Conservation (phyloP, 768 basidiomycete genomes). For the Trametes gibbosa region DNA sequence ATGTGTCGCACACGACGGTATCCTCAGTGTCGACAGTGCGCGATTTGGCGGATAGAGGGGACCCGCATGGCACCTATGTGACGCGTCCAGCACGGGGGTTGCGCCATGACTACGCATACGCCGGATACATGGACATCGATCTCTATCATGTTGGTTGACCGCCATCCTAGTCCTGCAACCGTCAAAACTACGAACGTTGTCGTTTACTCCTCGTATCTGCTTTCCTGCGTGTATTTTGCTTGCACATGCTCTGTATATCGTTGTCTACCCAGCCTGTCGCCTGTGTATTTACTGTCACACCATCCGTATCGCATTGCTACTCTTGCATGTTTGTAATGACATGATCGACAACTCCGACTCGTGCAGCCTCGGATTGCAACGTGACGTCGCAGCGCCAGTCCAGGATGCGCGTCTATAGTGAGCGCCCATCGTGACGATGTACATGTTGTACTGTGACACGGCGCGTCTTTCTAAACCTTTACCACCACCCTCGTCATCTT, state of each 20-base stretch:
- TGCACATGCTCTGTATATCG: not conserved
- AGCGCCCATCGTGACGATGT: not conserved
- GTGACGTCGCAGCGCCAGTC: too few species aligned
- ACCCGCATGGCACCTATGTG: not conserved
- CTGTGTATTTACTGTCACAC: not conserved
- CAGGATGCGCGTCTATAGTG: too few species aligned
- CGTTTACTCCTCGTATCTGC: not conserved
- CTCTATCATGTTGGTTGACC: too few species aligned
- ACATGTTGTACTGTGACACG: not conserved
- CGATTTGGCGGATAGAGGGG: not conserved
- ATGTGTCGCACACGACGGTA: not conserved
- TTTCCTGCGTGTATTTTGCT: not conserved
- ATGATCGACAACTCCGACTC: too few species aligned
- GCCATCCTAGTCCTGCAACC: too few species aligned
- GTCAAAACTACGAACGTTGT: not conserved
- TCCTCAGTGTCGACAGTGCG: constrained; percentile 9
- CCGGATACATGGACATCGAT: not conserved
- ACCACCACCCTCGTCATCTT: not conserved
- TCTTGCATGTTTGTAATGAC: too few species aligned
- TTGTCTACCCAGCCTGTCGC: not conserved
- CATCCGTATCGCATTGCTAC: too few species aligned
- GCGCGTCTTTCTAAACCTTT: not conserved
- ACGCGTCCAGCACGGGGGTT: not conserved
- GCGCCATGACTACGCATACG: not conserved
- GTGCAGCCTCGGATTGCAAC: too few species aligned